Conservation (phyloP, 306 rosid genomes). For the Prunus dulcis region DNA sequence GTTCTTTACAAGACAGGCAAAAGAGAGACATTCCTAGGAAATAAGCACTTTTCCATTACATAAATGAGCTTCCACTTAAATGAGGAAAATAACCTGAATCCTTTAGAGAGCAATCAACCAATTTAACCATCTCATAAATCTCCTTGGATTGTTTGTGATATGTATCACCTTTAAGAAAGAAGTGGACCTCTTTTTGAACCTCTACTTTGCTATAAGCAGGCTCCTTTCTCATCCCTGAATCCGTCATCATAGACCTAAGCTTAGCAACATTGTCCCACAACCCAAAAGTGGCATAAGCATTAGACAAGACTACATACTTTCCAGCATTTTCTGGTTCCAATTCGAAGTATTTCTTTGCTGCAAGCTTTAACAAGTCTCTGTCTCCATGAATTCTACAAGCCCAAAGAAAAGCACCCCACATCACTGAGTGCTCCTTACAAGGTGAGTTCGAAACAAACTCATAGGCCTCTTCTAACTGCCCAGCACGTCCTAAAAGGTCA, state of each 20-base stretch:
- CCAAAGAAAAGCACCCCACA: constrained; percentile 76
- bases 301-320: constrained; percentile 60
- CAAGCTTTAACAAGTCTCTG: constrained; percentile 53
- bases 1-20: constrained; percentile 1
- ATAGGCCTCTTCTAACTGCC: constrained; percentile 58
- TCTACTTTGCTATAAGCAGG: constrained; percentile 79
- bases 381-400: constrained; percentile 73
- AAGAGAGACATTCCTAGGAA: constrained; percentile 5
- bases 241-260: constrained; percentile 55
- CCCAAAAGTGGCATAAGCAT: constrained; percentile 68
- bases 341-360: constrained; percentile 55
- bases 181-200: constrained; percentile 46
- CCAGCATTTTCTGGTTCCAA: constrained; percentile 54
- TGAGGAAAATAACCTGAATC: constrained; percentile 50
- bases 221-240: constrained; percentile 60
- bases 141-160: constrained; percentile 47
- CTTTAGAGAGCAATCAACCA: constrained; percentile 42
- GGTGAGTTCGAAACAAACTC: constrained; percentile 56
- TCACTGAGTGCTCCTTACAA: constrained; percentile 57
- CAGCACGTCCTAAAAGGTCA: constrained; percentile 66
- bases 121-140: constrained; percentile 49
- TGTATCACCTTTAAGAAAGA: constrained; percentile 53
- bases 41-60: constrained; percentile 10
- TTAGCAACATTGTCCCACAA: constrained; percentile 65
- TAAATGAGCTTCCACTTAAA: constrained; percentile 22